Evolutionary conservation across 2,329 filamentous ascomycete species (phyloP).

Genomic region (Neonectria punicea): DNA sequence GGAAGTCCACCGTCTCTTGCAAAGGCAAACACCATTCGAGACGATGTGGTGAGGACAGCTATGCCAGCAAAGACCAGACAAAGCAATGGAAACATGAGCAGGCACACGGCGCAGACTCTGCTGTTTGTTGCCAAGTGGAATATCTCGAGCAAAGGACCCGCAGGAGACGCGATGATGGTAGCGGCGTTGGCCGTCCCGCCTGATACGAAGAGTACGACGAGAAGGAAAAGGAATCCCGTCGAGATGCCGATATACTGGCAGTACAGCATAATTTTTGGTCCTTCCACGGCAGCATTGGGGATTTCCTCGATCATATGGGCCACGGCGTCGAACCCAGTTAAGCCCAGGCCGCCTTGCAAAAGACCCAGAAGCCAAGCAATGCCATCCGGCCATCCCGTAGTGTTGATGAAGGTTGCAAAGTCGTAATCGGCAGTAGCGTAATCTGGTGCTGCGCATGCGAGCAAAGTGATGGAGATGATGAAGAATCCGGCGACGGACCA

Average conservation of each 20-base stretch:
- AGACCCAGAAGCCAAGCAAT: conserved; percentile 49
- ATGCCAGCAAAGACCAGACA: conserved; percentile 73
- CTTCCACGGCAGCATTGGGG: conserved; percentile 44
- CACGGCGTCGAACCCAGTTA: conserved; percentile 49
- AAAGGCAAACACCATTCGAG: conserved; percentile 75
- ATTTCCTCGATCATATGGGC: conserved; percentile 51
- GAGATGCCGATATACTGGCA: conserved; percentile 71
- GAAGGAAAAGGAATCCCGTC: conserved; percentile 71
- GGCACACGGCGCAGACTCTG: conserved; percentile 69
- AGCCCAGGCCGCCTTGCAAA: conserved; percentile 46
- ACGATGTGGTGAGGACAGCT: conserved; percentile 73
- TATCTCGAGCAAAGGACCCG: conserved; percentile 70
- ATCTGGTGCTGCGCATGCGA: conserved; percentile 71
- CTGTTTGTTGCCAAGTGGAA: conserved; percentile 70
- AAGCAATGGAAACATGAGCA: conserved; percentile 74
- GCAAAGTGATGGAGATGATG: conserved; percentile 74
- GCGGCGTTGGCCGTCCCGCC: conserved; percentile 61
- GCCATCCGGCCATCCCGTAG: conserved; percentile 48
- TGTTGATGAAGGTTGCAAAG: conserved; percentile 47
- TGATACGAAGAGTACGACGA: conserved; percentile 72
- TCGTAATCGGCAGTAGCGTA: conserved; percentile 55
- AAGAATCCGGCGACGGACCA: conserved; percentile 77
- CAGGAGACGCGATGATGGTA: conserved; percentile 60
- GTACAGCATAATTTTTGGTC: conserved; percentile 56
- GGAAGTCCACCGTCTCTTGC: conserved; percentile 73